Percentiles rank a stretch among this genome's conserved stretches.
phyloP scores from a whole-genome alignment of 2,329 filamentous ascomycete genomes.

The Tolypocladium amazonense region DNA sequence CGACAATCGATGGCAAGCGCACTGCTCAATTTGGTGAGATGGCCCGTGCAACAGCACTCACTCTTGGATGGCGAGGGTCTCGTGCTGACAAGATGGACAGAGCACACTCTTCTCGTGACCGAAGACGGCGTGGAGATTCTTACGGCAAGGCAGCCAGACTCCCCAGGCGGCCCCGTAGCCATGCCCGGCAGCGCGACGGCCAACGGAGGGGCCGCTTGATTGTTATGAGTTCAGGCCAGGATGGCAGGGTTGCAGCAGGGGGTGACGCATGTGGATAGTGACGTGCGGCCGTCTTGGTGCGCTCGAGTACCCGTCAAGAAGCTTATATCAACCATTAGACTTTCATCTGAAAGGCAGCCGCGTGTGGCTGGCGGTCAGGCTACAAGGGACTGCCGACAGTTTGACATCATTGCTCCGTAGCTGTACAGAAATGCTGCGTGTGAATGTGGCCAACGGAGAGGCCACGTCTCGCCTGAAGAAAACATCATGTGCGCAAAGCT shows the following conservation, averaged over 20 bases:
- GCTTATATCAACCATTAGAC: not conserved
- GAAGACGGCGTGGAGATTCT: slow-evolving; percentile 73
- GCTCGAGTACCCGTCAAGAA: not conserved
- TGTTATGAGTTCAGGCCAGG: not conserved
- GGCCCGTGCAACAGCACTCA: not conserved
- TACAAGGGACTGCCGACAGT: not conserved
- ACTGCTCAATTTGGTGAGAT: slow-evolving; percentile 84
- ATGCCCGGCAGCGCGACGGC: not conserved
- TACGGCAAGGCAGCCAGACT: slow-evolving; percentile 61
- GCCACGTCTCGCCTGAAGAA: not conserved
- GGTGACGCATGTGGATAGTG: not conserved
- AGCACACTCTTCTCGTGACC: slow-evolving; percentile 76
- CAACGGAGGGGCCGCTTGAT: not conserved
- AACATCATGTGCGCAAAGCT: not conserved
- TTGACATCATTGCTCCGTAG: not conserved
- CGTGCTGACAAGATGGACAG: slow-evolving; percentile 26
- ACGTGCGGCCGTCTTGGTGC: not conserved
- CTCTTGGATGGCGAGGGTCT: not conserved
- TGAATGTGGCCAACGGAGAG: not conserved
- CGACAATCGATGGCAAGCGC: slow-evolving; percentile 76
- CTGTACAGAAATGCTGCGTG: not conserved
- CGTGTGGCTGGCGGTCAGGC: not conserved
- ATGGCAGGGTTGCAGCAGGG: not conserved
- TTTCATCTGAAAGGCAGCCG: not conserved
- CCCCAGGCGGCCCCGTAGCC: slow-evolving; percentile 55